These are phyloP conservation scores for Alternaria metachromatica DNA, from an alignment of 2,329 filamentous ascomycete genomes.

Conservation along the genomic window DNA sequence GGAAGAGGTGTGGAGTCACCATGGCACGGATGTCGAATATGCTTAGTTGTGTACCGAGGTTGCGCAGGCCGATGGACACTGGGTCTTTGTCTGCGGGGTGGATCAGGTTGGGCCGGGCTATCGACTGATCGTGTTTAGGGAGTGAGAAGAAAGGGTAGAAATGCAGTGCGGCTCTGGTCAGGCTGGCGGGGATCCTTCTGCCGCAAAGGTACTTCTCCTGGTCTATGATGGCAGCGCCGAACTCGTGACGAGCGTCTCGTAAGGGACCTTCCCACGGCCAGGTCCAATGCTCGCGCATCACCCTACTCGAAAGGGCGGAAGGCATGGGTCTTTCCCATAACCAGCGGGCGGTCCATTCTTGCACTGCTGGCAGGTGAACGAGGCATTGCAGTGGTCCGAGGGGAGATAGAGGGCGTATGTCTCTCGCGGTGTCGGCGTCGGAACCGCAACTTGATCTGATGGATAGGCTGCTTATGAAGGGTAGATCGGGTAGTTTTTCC, in stretches of 20 bases:
- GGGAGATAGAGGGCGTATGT: conserved; percentile 22
- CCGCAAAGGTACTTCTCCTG: conserved; percentile 15
- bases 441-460: conserved; percentile 2
- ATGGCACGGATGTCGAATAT: conserved; percentile 18
- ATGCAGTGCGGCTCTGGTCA: conserved; percentile 15
- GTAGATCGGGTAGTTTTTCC: conserved; percentile 14
- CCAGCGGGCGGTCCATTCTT: conserved; percentile 17
- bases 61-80: conserved; percentile 13
- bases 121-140: conserved; percentile 8
- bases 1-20: conserved; percentile 15
- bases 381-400: conserved; percentile 19
- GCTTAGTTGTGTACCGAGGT: conserved; percentile 13
- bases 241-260: conserved; percentile 21
- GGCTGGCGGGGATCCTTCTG: conserved; percentile 9
- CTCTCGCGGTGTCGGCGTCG: conserved; percentile 2
- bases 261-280: conserved; percentile 18
- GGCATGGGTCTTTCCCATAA: conserved; percentile 20
- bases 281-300: conserved; percentile 15
- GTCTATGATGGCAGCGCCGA: conserved; percentile 17
- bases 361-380: conserved; percentile 9
- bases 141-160: conserved; percentile 16
- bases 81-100: conserved; percentile 17
- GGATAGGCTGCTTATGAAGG: conserved; percentile 9
- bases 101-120: conserved; percentile 17
- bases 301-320: conserved; percentile 11